Base-by-base conservation (phyloP, 805 yeast species). In the Candida xyloterini region DNA sequence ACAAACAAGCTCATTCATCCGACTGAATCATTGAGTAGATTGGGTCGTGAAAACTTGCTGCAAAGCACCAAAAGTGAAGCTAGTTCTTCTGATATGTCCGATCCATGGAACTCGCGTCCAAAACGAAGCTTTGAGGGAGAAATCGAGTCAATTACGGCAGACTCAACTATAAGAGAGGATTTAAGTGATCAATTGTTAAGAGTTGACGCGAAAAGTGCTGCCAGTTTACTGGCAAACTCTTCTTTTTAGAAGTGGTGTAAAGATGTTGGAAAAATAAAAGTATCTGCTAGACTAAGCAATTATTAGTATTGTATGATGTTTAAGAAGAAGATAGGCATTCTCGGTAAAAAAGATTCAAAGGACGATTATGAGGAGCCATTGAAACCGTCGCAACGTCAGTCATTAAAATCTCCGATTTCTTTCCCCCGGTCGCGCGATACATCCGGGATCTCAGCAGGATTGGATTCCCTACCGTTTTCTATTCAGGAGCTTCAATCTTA, bases 141-240 rank as follows among this genome's bases (percentile, higher is more conserved):
- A n/a, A 34, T 30, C 16, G 45, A 36, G 2, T 30, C 40, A 10
- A 27, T 40, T 25, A 44, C 44, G 2, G 48, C 43, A 3, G 51
- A 35, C 23, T 39, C 40, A 1, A 13, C 20, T 1, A 18, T 31
- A 7, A 27, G 32, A 10, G 47, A 42, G 6, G 57, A 52, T 5
- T 55, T 44, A 4, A 55, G 42, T 5, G 63, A 49, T 7, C 59
- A 61, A 13, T 64, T 63, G 27, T 64, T 67, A 3, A 67, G 65
- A 5, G 74, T 88, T 5, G 91, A 87, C 61, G 95, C 96, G 0
- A 78, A 77, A 44, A 81, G 79, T 52, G 98, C 96, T 1, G 97
- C 96, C 0, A 69, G 78, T 25, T 52, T 91, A 28, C 68, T 90
- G 20, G 95, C 96, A 1, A 80, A 79, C 4, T 79, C 91, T 2